phyloP scores from a whole-genome alignment of 2,329 filamentous ascomycete genomes.

The Paecilomyces sp. region DNA sequence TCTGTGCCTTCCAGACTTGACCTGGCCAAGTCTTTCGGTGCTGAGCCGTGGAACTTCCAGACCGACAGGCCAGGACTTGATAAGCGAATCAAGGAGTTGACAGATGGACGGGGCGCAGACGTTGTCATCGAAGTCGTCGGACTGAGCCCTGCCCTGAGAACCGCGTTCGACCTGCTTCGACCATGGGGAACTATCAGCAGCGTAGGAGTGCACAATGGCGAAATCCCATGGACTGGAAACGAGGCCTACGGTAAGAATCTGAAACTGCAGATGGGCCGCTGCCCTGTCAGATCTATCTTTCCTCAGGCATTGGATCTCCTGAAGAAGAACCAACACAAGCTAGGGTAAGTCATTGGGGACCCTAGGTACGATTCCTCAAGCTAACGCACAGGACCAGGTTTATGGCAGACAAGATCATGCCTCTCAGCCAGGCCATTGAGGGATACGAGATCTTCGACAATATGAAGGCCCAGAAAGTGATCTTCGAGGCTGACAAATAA shows the following conservation, averaged over 20 bases:
- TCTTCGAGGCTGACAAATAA: slow-evolving; percentile 50
- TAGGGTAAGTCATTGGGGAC: slow-evolving; percentile 47
- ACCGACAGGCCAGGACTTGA: slow-evolving; percentile 59
- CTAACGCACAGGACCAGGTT: slow-evolving; percentile 48
- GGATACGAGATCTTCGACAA: slow-evolving; percentile 67
- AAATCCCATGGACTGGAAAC: slow-evolving; percentile 61
- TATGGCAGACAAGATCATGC: slow-evolving; percentile 71
- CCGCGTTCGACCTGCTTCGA: slow-evolving; percentile 63
- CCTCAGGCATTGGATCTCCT: slow-evolving; percentile 57
- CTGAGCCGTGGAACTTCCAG: slow-evolving; percentile 74
- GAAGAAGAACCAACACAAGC: slow-evolving; percentile 57
- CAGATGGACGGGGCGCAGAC: slow-evolving; percentile 75
- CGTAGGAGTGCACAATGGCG: slow-evolving; percentile 68
- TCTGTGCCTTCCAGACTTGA: slow-evolving; percentile 67
- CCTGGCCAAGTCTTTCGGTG: slow-evolving; percentile 65
- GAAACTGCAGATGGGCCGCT: slow-evolving; percentile 67
- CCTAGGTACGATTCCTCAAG: slow-evolving; percentile 1
- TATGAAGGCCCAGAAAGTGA: slow-evolving; percentile 67
- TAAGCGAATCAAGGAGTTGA: slow-evolving; percentile 64
- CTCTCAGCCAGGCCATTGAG: slow-evolving; percentile 57
- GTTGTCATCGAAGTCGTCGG: slow-evolving; percentile 76
- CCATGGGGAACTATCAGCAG: slow-evolving; percentile 68
- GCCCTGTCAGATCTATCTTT: slow-evolving; percentile 66
- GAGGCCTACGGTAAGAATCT: slow-evolving; percentile 65
- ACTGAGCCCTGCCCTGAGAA: slow-evolving; percentile 59